Conservation (phyloP, 2,329 filamentous ascomycete genomes). For the Penicillium griseofulvum region DNA sequence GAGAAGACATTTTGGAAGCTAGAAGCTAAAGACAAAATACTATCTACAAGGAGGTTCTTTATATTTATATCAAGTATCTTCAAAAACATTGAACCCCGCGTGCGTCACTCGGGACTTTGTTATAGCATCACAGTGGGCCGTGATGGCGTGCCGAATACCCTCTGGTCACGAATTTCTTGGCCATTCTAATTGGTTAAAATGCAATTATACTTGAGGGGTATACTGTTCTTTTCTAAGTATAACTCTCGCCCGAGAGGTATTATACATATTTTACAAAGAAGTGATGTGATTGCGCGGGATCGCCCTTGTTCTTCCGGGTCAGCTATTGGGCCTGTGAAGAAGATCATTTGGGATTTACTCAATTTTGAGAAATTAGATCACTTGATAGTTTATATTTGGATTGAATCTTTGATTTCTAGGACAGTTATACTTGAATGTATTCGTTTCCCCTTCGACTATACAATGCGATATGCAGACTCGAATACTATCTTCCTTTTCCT, state of each 20-base stretch:
- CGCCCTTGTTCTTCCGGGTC: background rate
- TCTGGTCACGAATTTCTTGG: background rate
- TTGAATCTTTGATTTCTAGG: too few species aligned
- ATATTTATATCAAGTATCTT: background rate
- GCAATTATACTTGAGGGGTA: background rate
- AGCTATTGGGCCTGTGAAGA: background rate
- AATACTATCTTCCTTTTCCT: background rate
- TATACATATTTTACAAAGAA: background rate
- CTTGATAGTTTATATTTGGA: background rate
- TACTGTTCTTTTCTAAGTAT: too few species aligned
- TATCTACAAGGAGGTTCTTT: background rate
- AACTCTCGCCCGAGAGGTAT: background rate
- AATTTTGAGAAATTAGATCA: background rate
- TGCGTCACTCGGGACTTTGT: conserved; percentile 4
- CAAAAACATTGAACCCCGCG: conserved; percentile 1
- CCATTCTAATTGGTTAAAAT: conserved; percentile 6
- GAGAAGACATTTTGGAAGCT: background rate
- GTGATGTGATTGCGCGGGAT: background rate
- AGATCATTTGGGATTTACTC: background rate
- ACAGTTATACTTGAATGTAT: too few species aligned
- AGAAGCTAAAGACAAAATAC: too few species aligned
- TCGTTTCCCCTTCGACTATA: too few species aligned
- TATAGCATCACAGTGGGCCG: conserved; percentile 38
- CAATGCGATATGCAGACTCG: background rate
- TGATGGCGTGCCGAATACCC: conserved; percentile 29